Evolutionary conservation across 257 asterid genomes (phyloP).

Genomic region (Leonotis leonurus): DNA sequence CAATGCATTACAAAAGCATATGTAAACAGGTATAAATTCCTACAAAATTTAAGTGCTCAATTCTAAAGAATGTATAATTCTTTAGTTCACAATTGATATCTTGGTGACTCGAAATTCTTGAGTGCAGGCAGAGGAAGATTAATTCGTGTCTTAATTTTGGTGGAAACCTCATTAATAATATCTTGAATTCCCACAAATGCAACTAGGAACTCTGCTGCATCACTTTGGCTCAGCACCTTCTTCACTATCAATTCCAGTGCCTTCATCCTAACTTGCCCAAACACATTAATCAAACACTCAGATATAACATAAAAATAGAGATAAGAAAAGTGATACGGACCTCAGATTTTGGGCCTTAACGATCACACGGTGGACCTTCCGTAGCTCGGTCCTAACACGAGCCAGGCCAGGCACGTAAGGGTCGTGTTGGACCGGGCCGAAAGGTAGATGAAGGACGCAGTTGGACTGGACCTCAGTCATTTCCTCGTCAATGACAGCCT

Average conservation of each 20-base stretch:
- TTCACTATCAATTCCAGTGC: slow-evolving; percentile 54
- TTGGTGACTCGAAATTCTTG: slow-evolving; percentile 21
- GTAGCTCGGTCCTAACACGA: slow-evolving; percentile 45
- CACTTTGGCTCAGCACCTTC: slow-evolving; percentile 58
- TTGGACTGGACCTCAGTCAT: slow-evolving; percentile 79
- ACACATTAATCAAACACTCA: not conserved
- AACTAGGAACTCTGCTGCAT: slow-evolving; percentile 78
- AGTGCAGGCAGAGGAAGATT: slow-evolving; percentile 28
- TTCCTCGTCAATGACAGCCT: slow-evolving; percentile 81
- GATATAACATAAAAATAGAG: not conserved
- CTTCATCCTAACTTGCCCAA: slow-evolving; percentile 27
- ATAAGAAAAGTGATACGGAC: slow-evolving; percentile 15
- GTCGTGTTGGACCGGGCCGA: slow-evolving; percentile 30
- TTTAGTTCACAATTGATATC: too few species aligned
- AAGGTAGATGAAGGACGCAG: slow-evolving; percentile 66
- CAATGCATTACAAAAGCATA: too few species aligned
- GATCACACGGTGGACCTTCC: slow-evolving; percentile 58
- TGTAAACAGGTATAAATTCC: not conserved
- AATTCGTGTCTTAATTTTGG: slow-evolving; percentile 25
- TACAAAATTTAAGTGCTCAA: too few species aligned
- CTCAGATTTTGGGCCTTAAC: slow-evolving; percentile 73
- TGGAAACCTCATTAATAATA: slow-evolving; percentile 42
- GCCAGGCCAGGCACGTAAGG: slow-evolving; percentile 11
- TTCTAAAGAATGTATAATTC: too few species aligned
- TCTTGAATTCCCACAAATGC: slow-evolving; percentile 67